These are phyloP conservation scores for Sicyos baderoa DNA, from an alignment of 306 rosid genomes.

Conservation along the genomic window DNA sequence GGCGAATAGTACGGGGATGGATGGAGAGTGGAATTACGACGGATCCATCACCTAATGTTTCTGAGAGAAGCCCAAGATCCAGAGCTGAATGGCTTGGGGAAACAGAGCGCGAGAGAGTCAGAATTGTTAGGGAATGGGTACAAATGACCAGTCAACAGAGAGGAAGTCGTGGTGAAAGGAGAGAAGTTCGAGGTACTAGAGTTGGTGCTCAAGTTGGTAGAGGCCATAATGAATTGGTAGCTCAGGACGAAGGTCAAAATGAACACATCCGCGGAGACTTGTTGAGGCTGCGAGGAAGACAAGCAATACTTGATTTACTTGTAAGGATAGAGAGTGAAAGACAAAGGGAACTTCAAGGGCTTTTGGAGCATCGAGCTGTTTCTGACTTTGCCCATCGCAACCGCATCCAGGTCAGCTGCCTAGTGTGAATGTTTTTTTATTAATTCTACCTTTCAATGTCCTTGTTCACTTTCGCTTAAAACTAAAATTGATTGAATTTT, in stretches of 20 bases:
- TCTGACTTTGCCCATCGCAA: constrained; percentile 98
- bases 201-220: constrained; percentile 42
- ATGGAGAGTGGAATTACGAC: constrained; percentile 84
- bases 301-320: constrained; percentile 86
- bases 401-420: constrained; percentile 73
- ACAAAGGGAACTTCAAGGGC: constrained; percentile 82
- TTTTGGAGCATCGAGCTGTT: constrained; percentile 96
- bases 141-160: constrained; percentile 96
- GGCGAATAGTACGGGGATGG: constrained; percentile 97
- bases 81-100: constrained; percentile 99
- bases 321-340: constrained; percentile 90
- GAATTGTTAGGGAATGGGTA: constrained; percentile 97
- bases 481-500: background rate
- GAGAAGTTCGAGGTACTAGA: constrained; percentile 56
- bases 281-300: constrained; percentile 92
- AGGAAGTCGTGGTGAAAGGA: constrained; percentile 72
- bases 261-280: constrained; percentile 83
- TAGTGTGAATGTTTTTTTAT: too few relatives aligned
- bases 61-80: constrained; percentile 56
- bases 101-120: constrained; percentile 98
- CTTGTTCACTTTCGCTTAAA: background rate
- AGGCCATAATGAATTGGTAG: constrained; percentile 38
- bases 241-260: constrained; percentile 78
- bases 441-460: background rate
- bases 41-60: constrained; percentile 63